phyloP scores from a whole-genome alignment of 2,329 filamentous ascomycete genomes.

The Verticillium longisporum region DNA sequence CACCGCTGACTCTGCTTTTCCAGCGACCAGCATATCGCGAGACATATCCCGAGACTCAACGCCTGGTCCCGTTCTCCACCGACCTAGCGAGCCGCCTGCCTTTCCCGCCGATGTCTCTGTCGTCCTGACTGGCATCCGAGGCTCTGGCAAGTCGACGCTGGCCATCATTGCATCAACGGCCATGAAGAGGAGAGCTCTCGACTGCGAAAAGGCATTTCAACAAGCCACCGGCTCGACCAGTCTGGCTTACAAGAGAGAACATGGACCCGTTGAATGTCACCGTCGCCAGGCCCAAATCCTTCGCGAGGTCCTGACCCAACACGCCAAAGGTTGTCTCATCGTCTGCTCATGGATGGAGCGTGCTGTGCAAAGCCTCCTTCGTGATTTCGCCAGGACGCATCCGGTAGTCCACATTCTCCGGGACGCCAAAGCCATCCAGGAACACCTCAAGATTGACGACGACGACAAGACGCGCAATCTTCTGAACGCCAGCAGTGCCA shows the following conservation, averaged over 20 bases:
- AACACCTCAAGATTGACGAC: slow-evolving; percentile 52
- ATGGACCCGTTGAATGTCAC: slow-evolving; percentile 57
- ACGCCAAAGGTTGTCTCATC: slow-evolving; percentile 57
- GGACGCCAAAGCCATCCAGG: slow-evolving; percentile 57
- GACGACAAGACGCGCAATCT: slow-evolving; percentile 50
- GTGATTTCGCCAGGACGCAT: slow-evolving; percentile 55
- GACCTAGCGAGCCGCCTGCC: slow-evolving; percentile 7
- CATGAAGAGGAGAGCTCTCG: slow-evolving; percentile 60
- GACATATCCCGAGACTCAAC: not conserved
- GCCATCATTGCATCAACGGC: slow-evolving; percentile 69
- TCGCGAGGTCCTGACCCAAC: slow-evolving; percentile 49
- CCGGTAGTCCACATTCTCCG: slow-evolving; percentile 66
- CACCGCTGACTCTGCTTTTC: not conserved
- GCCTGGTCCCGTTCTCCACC: slow-evolving; percentile 1
- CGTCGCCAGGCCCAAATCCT: slow-evolving; percentile 56
- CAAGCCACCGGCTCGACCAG: slow-evolving; percentile 56
- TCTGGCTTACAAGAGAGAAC: slow-evolving; percentile 54
- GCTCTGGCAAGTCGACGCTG: slow-evolving; percentile 68
- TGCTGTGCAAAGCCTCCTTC: slow-evolving; percentile 51
- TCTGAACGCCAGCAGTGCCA: slow-evolving; percentile 46
- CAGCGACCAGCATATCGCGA: not conserved
- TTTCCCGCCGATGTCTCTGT: slow-evolving; percentile 53
- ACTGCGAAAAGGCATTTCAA: slow-evolving; percentile 62
- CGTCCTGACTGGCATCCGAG: slow-evolving; percentile 65
- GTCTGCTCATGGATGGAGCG: slow-evolving; percentile 68